Conservation (phyloP, 2,329 filamentous ascomycete species). For the Aspergillus sp. region DNA sequence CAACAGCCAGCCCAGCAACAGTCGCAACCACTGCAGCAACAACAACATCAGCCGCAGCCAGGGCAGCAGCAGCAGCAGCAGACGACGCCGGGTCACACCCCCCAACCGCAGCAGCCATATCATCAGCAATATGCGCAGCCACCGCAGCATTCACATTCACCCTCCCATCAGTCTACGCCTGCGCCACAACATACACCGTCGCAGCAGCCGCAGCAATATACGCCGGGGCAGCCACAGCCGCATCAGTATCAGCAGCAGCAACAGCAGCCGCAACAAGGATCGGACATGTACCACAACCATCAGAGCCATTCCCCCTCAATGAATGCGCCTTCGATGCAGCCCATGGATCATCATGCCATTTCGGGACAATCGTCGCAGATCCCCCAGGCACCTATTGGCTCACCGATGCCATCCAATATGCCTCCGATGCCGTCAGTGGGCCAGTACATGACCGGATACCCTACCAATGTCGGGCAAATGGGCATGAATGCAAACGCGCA, state of each 20-base stretch:
- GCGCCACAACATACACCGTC: slow-evolving; percentile 38
- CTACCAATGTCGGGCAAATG: slow-evolving; percentile 34
- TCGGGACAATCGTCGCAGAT: slow-evolving; percentile 37
- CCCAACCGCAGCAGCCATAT: slow-evolving; percentile 13
- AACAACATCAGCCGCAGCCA: slow-evolving; percentile 27
- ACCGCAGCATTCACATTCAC: slow-evolving; percentile 19
- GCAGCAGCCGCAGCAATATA: slow-evolving; percentile 39
- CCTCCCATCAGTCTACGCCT: slow-evolving; percentile 27
- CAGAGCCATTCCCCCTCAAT: slow-evolving; percentile 22
- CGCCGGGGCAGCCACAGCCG: slow-evolving; percentile 28
- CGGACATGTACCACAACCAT: slow-evolving; percentile 38
- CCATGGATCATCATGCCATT: slow-evolving; percentile 23
- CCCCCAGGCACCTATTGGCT: slow-evolving; percentile 50
- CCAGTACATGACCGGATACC: slow-evolving; percentile 55
- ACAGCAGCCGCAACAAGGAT: slow-evolving; percentile 33
- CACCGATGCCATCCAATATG: slow-evolving; percentile 57
- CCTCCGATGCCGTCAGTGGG: slow-evolving; percentile 56
- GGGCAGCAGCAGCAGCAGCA: slow-evolving; percentile 13
- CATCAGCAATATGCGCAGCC: slow-evolving; percentile 16
- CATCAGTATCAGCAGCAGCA: slow-evolving; percentile 32
- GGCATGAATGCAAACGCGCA: slow-evolving; percentile 46
- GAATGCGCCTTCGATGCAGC: slow-evolving; percentile 23
- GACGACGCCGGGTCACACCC: slow-evolving; percentile 5
- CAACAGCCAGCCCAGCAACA: slow-evolving; percentile 29
- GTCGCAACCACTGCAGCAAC: slow-evolving; percentile 17